Percentiles rank a stretch among this genome's conserved stretches.
phyloP scores from a whole-genome alignment of 176 grass and related monocot species.

The Rhynchospora tenuis region DNA sequence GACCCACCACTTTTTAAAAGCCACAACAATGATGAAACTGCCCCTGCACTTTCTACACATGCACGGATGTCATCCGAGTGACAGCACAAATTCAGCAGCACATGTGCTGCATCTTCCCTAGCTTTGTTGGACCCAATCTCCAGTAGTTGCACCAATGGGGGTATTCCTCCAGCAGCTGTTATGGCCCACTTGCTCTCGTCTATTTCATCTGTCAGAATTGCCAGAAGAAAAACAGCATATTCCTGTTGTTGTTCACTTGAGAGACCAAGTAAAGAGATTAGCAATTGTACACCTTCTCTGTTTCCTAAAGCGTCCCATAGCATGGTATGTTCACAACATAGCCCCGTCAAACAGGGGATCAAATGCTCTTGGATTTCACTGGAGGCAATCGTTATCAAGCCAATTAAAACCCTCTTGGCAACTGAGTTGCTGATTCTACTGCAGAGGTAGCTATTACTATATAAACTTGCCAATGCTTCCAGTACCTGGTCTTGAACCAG shows the following conservation, averaged over 20 bases:
- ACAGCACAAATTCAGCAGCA: constrained; percentile 84
- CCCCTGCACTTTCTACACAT: constrained; percentile 88
- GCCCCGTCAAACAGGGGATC: constrained; percentile 52
- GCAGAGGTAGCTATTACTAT: constrained; percentile 55
- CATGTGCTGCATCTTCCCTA: constrained; percentile 82
- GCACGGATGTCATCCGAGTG: constrained; percentile 93
- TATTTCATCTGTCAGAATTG: constrained; percentile 86
- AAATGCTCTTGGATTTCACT: constrained; percentile 76
- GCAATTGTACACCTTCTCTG: constrained; percentile 88
- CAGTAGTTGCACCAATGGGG: constrained; percentile 80
- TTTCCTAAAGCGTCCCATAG: constrained; percentile 89
- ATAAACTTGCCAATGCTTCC: constrained; percentile 88
- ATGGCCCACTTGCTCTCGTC: constrained; percentile 98
- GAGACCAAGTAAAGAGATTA: constrained; percentile 91
- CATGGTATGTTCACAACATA: constrained; percentile 54
- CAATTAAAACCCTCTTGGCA: constrained; percentile 77
- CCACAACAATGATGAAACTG: constrained; percentile 76
- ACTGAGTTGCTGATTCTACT: constrained; percentile 55
- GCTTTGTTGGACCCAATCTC: constrained; percentile 87
- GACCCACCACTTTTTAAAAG: constrained; percentile 65
- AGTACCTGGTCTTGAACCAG: constrained; percentile 79
- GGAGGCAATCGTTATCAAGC: constrained; percentile 79
- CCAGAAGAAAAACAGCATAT: constrained; percentile 80
- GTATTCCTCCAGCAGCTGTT: constrained; percentile 95
- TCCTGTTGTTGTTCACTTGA: constrained; percentile 95